Evolutionary conservation across 2,329 filamentous ascomycete genomes (phyloP), one percentile per base, ranked within the genome.

Genomic region (Trichophyton simii): DNA sequence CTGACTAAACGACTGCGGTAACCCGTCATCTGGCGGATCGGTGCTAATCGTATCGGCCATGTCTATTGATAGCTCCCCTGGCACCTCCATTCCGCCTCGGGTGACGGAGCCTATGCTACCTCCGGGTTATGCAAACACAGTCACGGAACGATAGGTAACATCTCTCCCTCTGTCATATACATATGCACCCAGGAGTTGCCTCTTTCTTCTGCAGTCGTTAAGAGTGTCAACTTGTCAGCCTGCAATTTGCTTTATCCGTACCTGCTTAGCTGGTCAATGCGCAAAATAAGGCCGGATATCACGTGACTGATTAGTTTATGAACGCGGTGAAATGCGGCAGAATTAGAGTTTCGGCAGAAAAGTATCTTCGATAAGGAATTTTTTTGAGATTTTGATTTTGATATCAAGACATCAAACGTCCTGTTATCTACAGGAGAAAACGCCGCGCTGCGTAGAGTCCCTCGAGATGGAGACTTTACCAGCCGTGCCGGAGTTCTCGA

Each of bases 401-500:
- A 34, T 41, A 55, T 38, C 34, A 50, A 28, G 41, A 59, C 36
- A 63, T 57, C 46, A 60, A 60, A 60, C 11, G 34, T 15, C 60
- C 54, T 22, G 44, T n/a, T 42, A n/a, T 25, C 41, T 44, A 36
- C 48, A 41, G 55, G 34, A 41, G 25, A 54, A n/a, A 38, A 38
- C 34, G 18, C 13, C 11, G 50, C 50, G 50, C 44, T 48, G 44
- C 20, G 52, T 34, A 58, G 38, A 25, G 38, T 11, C 42, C 20
- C 25, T 25, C 57, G 25, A 42, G 28, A 77, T 77, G 75, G 67
- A 73, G 65, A 68, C 66, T 66, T 67, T 69, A 71, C 70, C 72
- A 73, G 67, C 68, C 67, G 69, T 70, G 65, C 67, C 78, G 75
- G 79, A 79, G 76, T 77, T 84, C 71, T 75, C 86, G 61, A 73